A percentile compares a stretch with the other conserved stretches of the same genome.
phyloP scores from a whole-genome alignment of 345 rosid genomes.

The Eucalyptus curtisii region DNA sequence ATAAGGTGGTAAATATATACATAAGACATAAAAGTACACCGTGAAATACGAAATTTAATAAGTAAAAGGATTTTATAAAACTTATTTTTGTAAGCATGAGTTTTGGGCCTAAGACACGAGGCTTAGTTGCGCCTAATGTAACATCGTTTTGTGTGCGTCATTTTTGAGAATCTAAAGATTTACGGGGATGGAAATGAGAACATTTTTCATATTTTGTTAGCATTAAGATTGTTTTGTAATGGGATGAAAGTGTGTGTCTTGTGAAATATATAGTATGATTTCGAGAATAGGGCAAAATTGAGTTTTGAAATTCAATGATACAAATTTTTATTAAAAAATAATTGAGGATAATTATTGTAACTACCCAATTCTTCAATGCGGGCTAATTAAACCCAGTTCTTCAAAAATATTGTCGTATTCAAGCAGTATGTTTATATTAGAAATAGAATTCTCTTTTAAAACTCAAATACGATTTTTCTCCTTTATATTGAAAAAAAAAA shows the following conservation, averaged over 20 bases:
- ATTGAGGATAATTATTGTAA: not conserved
- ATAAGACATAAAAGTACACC: not conserved
- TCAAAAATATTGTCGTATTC: not conserved
- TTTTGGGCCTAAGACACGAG: not conserved
- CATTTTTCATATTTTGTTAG: not conserved
- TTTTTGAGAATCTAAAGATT: not conserved
- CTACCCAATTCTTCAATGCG: not conserved
- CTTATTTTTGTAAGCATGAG: not conserved
- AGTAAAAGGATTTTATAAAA: not conserved
- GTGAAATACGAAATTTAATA: not conserved
- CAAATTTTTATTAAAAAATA: not conserved
- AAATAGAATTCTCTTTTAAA: not conserved
- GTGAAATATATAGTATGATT: not conserved
- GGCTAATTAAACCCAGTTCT: not conserved
- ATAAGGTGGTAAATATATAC: not conserved
- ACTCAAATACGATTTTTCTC: not conserved
- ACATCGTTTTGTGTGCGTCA: not conserved
- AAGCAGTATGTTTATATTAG: not conserved
- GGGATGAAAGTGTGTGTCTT: not conserved
- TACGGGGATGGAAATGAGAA: not conserved
- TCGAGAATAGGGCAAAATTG: not conserved
- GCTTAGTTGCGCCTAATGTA: not conserved
- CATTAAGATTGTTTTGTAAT: not conserved
- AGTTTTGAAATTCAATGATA: not conserved
- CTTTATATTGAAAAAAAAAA: not conserved